These are phyloP conservation scores for Porodaedalea pini DNA, from an alignment of 1,284 basidiomycete genomes.

Conservation along the genomic window DNA sequence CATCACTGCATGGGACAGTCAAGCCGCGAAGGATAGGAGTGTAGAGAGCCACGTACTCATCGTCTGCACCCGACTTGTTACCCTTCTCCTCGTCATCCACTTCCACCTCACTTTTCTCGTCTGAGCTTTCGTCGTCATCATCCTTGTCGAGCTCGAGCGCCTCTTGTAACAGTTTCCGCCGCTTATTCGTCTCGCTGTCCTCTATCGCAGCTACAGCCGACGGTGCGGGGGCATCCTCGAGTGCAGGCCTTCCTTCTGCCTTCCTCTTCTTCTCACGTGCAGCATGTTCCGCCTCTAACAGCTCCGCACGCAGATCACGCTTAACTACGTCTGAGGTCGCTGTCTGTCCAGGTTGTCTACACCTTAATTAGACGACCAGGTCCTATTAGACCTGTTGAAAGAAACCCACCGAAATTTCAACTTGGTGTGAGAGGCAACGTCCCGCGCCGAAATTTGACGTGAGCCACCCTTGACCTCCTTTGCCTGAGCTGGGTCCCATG, in stretches of 20 bases:
- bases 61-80: slow-evolving; percentile 40
- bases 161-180: slow-evolving; percentile 78
- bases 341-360: slow-evolving; percentile 82
- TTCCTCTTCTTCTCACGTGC: slow-evolving; percentile 87
- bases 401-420: slow-evolving; percentile 81
- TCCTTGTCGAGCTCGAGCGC: slow-evolving; percentile 84
- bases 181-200: slow-evolving; percentile 69
- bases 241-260: slow-evolving; percentile 62
- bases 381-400: slow-evolving; percentile 6
- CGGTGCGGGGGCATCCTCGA: slow-evolving; percentile 33
- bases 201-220: slow-evolving; percentile 31
- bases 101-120: slow-evolving; percentile 37
- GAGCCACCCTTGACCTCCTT: slow-evolving; percentile 84
- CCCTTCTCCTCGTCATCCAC: slow-evolving; percentile 36
- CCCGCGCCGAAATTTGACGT: slow-evolving; percentile 83
- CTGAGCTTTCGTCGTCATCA: slow-evolving; percentile 65
- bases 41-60: slow-evolving; percentile 39
- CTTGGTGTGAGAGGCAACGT: slow-evolving; percentile 91
- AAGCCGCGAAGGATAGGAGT: not conserved
- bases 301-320: slow-evolving; percentile 77
- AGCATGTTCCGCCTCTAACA: slow-evolving; percentile 78
- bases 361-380: slow-evolving; percentile 8
- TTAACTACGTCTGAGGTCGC: slow-evolving; percentile 70
- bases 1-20: slow-evolving; percentile 28
- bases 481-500: slow-evolving; percentile 88